Evolutionary conservation across 2,329 filamentous ascomycete species (phyloP).

Genomic region (Aspergillus fijiensis): DNA sequence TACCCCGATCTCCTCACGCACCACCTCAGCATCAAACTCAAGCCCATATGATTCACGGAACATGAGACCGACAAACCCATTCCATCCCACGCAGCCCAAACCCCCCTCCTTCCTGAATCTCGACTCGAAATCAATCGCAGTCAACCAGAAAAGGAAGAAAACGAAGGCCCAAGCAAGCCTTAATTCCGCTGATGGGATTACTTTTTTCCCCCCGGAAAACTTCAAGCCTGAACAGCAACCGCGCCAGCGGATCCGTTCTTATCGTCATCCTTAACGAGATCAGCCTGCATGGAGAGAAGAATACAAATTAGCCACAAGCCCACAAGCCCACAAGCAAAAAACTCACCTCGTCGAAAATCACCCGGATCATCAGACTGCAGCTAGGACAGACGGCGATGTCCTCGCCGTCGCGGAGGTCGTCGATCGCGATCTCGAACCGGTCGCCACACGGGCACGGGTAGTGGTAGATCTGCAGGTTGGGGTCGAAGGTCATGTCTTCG

Average conservation of each 20-base stretch:
- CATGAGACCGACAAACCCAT: too few relatives aligned
- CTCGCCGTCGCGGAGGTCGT: conserved; percentile 80
- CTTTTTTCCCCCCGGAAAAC: too few relatives aligned
- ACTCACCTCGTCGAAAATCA: conserved; percentile 83
- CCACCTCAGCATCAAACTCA: too few relatives aligned
- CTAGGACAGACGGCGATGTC: conserved; percentile 97
- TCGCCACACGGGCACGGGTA: conserved; percentile 98
- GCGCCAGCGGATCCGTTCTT: conserved; percentile 25
- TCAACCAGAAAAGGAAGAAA: too few relatives aligned
- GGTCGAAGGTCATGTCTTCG: conserved; percentile 94
- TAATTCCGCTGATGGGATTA: too few relatives aligned
- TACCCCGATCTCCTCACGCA: too few relatives aligned
- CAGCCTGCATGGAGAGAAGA: conserved; percentile 39
- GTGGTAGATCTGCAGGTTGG: conserved; percentile 80
- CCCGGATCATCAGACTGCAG: conserved; percentile 93
- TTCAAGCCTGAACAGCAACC: conserved; percentile 44
- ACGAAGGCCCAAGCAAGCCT: too few relatives aligned
- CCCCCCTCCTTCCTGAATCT: too few relatives aligned
- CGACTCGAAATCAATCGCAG: too few relatives aligned
- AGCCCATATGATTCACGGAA: too few relatives aligned
- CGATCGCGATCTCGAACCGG: conserved; percentile 85
- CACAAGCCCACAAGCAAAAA: neutral
- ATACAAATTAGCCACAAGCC: too few relatives aligned
- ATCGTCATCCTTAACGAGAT: conserved; percentile 51
- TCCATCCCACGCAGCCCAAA: too few relatives aligned